Base-by-base conservation (phyloP, 2,329 filamentous ascomycete genomes). In the Cadophora sp. region DNA sequence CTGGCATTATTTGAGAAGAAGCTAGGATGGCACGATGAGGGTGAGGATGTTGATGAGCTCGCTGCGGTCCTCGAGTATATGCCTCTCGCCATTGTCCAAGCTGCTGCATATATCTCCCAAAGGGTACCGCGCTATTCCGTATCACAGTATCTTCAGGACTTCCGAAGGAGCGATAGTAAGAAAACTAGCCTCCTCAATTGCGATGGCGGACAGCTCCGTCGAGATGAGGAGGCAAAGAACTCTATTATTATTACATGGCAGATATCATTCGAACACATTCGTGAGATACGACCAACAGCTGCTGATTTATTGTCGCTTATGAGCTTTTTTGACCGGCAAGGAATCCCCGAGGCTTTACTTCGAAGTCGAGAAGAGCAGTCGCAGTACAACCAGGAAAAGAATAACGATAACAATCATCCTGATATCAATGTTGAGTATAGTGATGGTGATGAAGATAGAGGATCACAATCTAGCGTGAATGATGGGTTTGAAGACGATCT, bases 321-420 rank as follows among this genome's bases (percentile, higher is more conserved):
- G 79, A 82, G 81, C 74, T 80, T 81, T 66, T 84, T 81, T 68
- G 77, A 84, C 60, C 73, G 74, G 24, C 78, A 83, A 68, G 79
- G 76, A 8, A 82, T 84, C 27, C 78, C 79, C 0, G 75, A 78
- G 33, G 68, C 45, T 16, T 64, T 80, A 20, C 62, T 82, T 48
- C 68, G 51, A 58, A 63, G 24, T 70, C 66, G 30, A 70, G 36
- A 9, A 47, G 59, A 68, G 41, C 61, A 66, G 60, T 59, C 6
- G 33, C 64, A 59, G 39, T 68, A 43, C 24, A 27, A 39, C n/a
- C 60, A 65, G 43, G 43, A n/a, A 47, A 47, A 47, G 43, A 66
- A 64, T 41, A 51, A 18, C 13, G 50, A 58, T 50, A n/a, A 47
- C 9, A 56, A 22, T 39, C 43, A 14, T 51, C 27, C 47, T 55